Evolutionary conservation across 163 green algal species (phyloP).

Genomic region (Trebouxia gelatinosa): DNA sequence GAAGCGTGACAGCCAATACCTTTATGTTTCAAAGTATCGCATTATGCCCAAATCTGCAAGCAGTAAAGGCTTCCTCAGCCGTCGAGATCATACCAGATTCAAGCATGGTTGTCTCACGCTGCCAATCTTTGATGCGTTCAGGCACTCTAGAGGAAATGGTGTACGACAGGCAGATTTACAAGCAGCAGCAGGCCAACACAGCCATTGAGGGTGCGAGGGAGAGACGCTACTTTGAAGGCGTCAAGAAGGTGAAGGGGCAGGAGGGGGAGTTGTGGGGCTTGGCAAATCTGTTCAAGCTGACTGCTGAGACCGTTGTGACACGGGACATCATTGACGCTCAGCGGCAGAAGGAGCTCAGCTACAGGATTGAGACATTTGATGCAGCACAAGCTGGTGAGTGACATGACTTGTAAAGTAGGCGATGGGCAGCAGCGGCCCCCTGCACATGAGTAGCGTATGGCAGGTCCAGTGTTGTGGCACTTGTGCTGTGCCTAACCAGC

Average conservation of each 20-base stretch:
- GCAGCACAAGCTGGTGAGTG: background rate
- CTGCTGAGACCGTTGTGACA: constrained; percentile 36
- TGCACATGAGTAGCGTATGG: background rate
- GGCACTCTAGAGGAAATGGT: constrained; percentile 79
- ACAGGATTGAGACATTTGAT: constrained; percentile 22
- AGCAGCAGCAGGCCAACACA: constrained; percentile 54
- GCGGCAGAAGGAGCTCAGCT: constrained; percentile 11
- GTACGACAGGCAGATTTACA: constrained; percentile 69
- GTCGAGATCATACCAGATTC: too few species aligned
- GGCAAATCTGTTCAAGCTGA: constrained; percentile 54
- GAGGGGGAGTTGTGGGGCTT: constrained; percentile 49
- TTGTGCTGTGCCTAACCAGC: background rate
- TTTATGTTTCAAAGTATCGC: too few species aligned
- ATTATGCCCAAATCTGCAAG: too few species aligned
- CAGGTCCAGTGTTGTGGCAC: background rate
- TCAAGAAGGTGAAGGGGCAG: constrained; percentile 13
- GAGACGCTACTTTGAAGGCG: constrained; percentile 47
- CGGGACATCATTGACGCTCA: constrained; percentile 36
- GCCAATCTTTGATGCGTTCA: too few species aligned
- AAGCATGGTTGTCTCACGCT: too few species aligned
- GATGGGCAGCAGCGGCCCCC: constrained; percentile 1
- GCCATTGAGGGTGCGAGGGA: constrained; percentile 43
- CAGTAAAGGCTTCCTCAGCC: too few species aligned
- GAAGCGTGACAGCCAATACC: too few species aligned
- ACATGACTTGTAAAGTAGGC: background rate